These are phyloP conservation scores for Tylopilus plumbeoviolaceoides DNA, from an alignment of 768 basidiomycete species.

Conservation along the genomic window DNA sequence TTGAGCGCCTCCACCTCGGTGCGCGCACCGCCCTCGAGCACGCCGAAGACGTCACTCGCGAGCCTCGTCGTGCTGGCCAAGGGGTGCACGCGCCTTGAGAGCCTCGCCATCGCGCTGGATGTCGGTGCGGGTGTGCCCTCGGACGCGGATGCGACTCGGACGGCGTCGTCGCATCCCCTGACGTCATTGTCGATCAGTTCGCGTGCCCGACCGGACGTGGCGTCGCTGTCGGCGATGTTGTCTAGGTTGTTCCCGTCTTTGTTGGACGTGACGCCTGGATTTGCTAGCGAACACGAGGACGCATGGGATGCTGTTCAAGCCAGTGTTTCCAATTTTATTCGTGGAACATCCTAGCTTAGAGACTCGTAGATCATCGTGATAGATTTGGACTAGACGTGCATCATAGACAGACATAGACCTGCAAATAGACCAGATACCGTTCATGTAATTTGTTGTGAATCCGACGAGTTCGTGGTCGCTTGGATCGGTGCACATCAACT, in stretches of 20 bases:
- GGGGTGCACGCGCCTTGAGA: conserved; percentile 15
- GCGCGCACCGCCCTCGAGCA: conserved; percentile 24
- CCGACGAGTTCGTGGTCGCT: too few relatives aligned
- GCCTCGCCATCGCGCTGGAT: conserved; percentile 20
- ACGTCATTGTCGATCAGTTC: conserved; percentile 32
- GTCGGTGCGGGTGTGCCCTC: not conserved
- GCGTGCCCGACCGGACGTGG: conserved; percentile 30
- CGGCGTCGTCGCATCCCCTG: conserved; percentile 25
- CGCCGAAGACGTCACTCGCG: conserved; percentile 14
- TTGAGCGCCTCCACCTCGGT: too few relatives aligned
- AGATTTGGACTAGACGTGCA: not conserved
- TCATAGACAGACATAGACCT: not conserved
- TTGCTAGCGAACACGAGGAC: too few relatives aligned
- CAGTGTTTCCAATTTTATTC: too few relatives aligned
- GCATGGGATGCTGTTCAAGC: too few relatives aligned
- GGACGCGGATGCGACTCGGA: not conserved
- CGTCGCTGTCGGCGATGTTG: conserved; percentile 28
- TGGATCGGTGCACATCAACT: too few relatives aligned
- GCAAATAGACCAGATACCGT: too few relatives aligned
- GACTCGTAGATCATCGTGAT: conserved; percentile 6
- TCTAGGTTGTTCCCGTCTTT: conserved; percentile 41
- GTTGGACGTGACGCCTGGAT: too few relatives aligned
- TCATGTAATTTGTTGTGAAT: not conserved
- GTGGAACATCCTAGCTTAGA: too few relatives aligned
- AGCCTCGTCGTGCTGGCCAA: too few relatives aligned